A percentile compares a stretch with the other conserved stretches of the same genome.
phyloP scores from a whole-genome alignment of 2,329 filamentous ascomycete species.

The Tolypocladium inflatum region DNA sequence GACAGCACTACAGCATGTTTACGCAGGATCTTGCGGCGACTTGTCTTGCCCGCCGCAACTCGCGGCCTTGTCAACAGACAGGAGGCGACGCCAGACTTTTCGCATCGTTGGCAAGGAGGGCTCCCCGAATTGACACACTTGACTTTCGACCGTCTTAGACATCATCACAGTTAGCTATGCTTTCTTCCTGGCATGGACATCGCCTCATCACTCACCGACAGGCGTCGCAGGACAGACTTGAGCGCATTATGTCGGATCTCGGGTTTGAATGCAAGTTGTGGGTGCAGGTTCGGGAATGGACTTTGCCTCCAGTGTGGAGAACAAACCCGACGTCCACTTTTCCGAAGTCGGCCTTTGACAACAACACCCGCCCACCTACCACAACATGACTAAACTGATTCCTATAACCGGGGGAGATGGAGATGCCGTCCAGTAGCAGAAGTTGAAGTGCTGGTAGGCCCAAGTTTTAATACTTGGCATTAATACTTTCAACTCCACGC shows the following conservation, averaged over 20 bases:
- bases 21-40: neutral
- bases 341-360: neutral
- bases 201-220: constrained; percentile 16
- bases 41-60: neutral
- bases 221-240: constrained; percentile 23
- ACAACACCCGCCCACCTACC: too few relatives aligned
- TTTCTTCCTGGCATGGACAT: neutral
- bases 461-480: too few relatives aligned
- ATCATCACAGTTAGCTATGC: neutral
- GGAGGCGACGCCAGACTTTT: constrained; percentile 12
- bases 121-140: constrained; percentile 22
- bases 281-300: neutral
- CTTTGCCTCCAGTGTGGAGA: neutral
- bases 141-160: constrained; percentile 21
- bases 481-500: too few relatives aligned
- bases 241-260: constrained; percentile 15
- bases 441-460: too few relatives aligned
- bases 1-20: neutral
- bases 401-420: too few relatives aligned
- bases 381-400: too few relatives aligned
- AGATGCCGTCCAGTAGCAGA: too few relatives aligned
- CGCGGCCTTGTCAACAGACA: constrained; percentile 17
- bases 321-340: neutral
- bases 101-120: constrained; percentile 20
- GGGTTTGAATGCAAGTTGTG: neutral